Percentiles rank a stretch among this genome's conserved stretches.
Evolutionary conservation across 106 monocot species (phyloP).

Genomic region (Cymbidium sinense): DNA sequence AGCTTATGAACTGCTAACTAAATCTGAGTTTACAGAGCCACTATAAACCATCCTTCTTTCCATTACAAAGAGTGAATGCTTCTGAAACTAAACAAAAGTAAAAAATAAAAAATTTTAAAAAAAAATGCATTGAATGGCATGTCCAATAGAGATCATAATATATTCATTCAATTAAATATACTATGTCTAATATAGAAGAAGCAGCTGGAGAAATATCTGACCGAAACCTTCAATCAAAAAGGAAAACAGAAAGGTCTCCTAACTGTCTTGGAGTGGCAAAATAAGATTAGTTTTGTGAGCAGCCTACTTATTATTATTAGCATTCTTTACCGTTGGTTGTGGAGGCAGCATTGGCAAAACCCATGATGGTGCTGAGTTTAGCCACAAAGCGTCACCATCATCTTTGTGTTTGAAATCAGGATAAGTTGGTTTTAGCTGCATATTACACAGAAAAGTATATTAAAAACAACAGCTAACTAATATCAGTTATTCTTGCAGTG

Average conservation of each 20-base stretch:
- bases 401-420: slow-evolving; percentile 63
- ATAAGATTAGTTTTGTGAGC: too few relatives aligned
- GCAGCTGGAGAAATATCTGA: too few relatives aligned
- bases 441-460: background rate
- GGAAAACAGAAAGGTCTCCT: too few relatives aligned
- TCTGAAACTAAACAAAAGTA: background rate
- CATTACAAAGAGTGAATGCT: background rate
- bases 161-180: too few relatives aligned
- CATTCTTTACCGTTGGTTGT: background rate
- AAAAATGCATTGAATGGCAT: background rate
- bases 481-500: background rate
- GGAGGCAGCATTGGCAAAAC: slow-evolving; percentile 14
- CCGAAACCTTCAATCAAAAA: too few relatives aligned
- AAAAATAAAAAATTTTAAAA: too few relatives aligned
- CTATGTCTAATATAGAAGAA: too few relatives aligned
- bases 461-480: background rate
- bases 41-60: background rate
- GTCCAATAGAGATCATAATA: background rate
- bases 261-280: too few relatives aligned
- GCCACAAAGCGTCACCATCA: slow-evolving; percentile 39
- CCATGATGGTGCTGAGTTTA: slow-evolving; percentile 36
- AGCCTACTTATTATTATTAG: background rate
- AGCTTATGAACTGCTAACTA: background rate
- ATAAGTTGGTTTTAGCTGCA: slow-evolving; percentile 37
- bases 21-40: background rate